phyloP scores from a whole-genome alignment of 1,284 basidiomycete species.

The Phenoliferia sp. region DNA sequence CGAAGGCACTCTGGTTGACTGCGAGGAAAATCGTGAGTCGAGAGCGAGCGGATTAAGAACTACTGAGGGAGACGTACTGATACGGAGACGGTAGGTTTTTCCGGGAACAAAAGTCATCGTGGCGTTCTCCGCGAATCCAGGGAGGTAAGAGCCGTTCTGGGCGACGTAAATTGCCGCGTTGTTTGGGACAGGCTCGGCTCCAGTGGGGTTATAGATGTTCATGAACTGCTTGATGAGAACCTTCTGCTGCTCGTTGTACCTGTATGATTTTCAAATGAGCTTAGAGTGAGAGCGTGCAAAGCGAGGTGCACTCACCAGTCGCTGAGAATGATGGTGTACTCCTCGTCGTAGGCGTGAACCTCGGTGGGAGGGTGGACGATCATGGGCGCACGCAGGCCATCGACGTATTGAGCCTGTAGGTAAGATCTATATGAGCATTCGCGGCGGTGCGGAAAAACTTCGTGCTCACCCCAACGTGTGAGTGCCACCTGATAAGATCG shows the following conservation, averaged over 20 bases:
- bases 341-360: conserved; percentile 69
- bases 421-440: background rate
- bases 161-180: conserved; percentile 79
- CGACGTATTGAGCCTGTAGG: conserved; percentile 38
- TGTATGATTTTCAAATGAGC: conserved; percentile 3
- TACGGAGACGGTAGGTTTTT: conserved; percentile 60
- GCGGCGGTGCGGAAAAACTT: background rate
- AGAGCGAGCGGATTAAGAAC: background rate
- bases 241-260: conserved; percentile 62
- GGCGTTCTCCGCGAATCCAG: conserved; percentile 55
- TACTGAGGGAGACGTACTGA: conserved; percentile 46
- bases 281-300: background rate
- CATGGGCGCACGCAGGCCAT: conserved; percentile 73
- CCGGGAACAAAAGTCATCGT: conserved; percentile 65
- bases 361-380: conserved; percentile 60
- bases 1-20: conserved; percentile 65
- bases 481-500: conserved; percentile 27
- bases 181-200: conserved; percentile 83
- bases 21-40: background rate
- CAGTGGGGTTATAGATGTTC: conserved; percentile 54
- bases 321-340: conserved; percentile 75
- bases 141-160: conserved; percentile 62
- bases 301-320: conserved; percentile 59
- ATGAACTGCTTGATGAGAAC: conserved; percentile 64
- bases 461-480: conserved; percentile 18